Conservation (phyloP, 192 early-diverging fungal genomes). For the Backusella mclennaniae region DNA sequence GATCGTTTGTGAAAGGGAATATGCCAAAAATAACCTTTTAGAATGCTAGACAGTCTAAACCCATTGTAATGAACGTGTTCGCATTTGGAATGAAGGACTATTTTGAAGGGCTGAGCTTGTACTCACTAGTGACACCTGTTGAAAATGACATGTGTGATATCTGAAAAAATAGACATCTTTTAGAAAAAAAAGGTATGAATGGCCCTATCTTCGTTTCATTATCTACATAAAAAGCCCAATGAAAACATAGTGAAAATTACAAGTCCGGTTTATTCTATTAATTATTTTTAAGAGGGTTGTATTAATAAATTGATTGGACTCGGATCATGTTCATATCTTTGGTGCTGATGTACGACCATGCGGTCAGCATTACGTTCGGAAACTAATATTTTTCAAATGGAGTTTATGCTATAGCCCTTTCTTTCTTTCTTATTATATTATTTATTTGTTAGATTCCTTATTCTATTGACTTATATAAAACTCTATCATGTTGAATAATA, state of each 20-base stretch:
- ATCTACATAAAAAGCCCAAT: neutral
- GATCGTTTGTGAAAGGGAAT: neutral
- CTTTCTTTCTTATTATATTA: neutral
- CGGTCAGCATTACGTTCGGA: slow-evolving; percentile 6
- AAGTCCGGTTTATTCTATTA: neutral
- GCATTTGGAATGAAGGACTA: neutral
- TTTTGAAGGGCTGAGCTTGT: neutral
- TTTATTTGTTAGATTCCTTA: neutral
- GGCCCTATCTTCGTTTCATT: neutral
- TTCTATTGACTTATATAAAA: neutral
- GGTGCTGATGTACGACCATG: slow-evolving; percentile 6
- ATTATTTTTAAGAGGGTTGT: too few species aligned
- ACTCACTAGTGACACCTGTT: neutral
- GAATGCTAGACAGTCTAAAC: neutral
- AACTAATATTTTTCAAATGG: slow-evolving; percentile 6
- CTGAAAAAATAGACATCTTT: neutral
- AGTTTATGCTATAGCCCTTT: neutral
- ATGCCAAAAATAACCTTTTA: neutral
- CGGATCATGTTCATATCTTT: slow-evolving; percentile 8
- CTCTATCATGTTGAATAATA: neutral
- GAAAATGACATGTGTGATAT: neutral
- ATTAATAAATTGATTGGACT: neutral
- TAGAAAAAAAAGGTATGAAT: too few species aligned
- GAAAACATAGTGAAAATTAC: neutral
- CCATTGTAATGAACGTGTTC: neutral